Base-by-base conservation (phyloP, 805 yeast genomes). In the Geotrichum ghanense region DNA sequence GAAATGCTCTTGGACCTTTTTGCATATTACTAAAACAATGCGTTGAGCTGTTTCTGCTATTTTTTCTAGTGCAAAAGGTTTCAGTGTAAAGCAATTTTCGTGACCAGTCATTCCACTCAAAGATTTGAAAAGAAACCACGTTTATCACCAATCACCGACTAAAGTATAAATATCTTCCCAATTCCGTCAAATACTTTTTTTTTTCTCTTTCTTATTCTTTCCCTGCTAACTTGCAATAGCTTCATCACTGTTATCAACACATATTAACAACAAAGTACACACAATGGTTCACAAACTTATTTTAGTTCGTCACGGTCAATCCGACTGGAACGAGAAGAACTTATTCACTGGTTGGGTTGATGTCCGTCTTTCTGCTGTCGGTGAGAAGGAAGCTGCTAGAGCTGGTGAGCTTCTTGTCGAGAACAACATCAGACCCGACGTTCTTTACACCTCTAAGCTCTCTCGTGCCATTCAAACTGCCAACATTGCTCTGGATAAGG, bases 301-400 rank as follows among this genome's bases (percentile, higher is more conserved):
- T 66, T 76, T 89, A 66, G 88, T 90, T 59, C 89, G 97, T 78
- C 97, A 89, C 89, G 97, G 97, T 63, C 95, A 90, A 77, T 85
- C 95, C 73, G 97, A 86, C 70, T 89, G 97, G 97, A 89, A 89
- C 72, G 95, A 87, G 71, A 86, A 87, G 76, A 90, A 89, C 79
- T 76, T 89, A 59, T 89, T 89, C 83, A 89, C 97, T 69, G 97
- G 97, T 65, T 89, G 97, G 97, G 97, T 90, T 53, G 97, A 89
- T 70, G 95, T 87, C 58, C 73, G 77, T 63, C 78, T 89, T 67
- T 80, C 90, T 47, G 88, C 75, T 52, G 70, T 76, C 58, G 97
- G 97, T 70, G 78, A 75, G 66, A 75, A 81, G 66, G 97, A 89
- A 75, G 97, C 97, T 59, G 74, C 73, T 57, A 81, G 84, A 67